phyloP scores from a whole-genome alignment of 345 rosid genomes.

The Turnera subulata region DNA sequence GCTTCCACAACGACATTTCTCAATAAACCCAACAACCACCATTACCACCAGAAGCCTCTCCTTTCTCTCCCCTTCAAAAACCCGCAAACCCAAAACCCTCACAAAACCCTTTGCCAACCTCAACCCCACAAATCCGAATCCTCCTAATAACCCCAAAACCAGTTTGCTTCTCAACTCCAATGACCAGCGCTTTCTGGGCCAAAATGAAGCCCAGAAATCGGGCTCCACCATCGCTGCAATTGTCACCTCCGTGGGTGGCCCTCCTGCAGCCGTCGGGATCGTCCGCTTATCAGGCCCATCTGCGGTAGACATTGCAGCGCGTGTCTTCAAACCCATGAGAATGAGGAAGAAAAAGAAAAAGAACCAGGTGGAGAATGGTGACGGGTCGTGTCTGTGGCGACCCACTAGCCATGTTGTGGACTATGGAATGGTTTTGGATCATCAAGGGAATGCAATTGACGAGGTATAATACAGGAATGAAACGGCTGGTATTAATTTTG shows the following conservation, averaged over 20 bases:
- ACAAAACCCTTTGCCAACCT: slow-evolving; percentile 35
- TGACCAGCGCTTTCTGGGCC: slow-evolving; percentile 54
- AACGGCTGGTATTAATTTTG: too few species aligned
- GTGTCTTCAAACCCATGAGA: slow-evolving; percentile 53
- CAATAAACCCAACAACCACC: slow-evolving; percentile 1
- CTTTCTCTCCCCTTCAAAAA: slow-evolving; percentile 27
- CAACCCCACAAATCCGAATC: slow-evolving; percentile 14
- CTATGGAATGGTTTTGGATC: slow-evolving; percentile 73
- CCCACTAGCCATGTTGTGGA: slow-evolving; percentile 84
- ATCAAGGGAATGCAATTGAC: slow-evolving; percentile 53
- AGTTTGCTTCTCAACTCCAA: slow-evolving; percentile 18
- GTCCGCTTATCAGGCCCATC: slow-evolving; percentile 68
- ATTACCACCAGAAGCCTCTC: slow-evolving; percentile 21
- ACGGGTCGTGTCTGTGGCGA: slow-evolving; percentile 39
- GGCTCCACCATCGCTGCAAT: slow-evolving; percentile 67
- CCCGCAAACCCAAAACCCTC: slow-evolving; percentile 26
- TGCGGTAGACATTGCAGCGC: slow-evolving; percentile 56
- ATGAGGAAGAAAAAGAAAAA: slow-evolving; percentile 35
- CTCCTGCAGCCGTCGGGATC: slow-evolving; percentile 80
- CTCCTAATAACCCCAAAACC: not conserved
- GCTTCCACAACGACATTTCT: slow-evolving; percentile 3
- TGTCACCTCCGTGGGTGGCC: slow-evolving; percentile 77
- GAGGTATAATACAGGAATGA: slow-evolving; percentile 66
- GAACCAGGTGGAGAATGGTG: slow-evolving; percentile 14
- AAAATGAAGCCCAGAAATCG: slow-evolving; percentile 26